Base-by-base conservation (phyloP, 2,329 filamentous ascomycete genomes). In the Fusarium pseudonygamai region DNA sequence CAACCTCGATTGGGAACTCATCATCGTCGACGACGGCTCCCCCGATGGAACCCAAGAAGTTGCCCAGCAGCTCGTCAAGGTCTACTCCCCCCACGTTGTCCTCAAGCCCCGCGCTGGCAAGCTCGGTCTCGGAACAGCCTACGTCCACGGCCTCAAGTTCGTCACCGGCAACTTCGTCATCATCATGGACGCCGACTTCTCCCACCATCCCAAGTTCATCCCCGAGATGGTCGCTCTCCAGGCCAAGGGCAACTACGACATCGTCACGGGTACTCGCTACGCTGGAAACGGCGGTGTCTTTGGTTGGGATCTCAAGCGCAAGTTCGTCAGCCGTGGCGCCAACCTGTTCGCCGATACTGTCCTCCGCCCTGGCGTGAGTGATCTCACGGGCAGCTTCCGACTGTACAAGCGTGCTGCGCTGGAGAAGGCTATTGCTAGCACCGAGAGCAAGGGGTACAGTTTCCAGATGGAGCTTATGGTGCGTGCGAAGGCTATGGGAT, bases 391-490 rank as follows among this genome's bases (percentile, higher is more conserved):
- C 55, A 96, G 93, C 82, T 99, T 98, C 85, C 87, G 96, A 72
- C 83, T 99, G 82, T 99, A 99, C 84, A 98, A 97, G 91, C 95
- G 93, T 85, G 86, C 87, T 68, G 94, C 97, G 71, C 84, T 99
- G 79, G 90, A 97, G 83, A 95, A 94, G 87, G 94, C 97, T 66
- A 98, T 99, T 78, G 87, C 88, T 79, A 94, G 89, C 83, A 98
- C 95, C 14, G 93, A 98, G 87, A 96, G 94, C 82, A 97, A 98
- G 86, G 96, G 96, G 6, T 99, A 98, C 83, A 96, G 93, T 45
- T 99, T 99, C 88, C 96, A 99, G 90, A 99, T 99, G 96, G 96
- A 98, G 88, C 93, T 99, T 91, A 98, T 98, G 92, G 96, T 98
- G 14, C 89, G 95, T 71, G 96, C 96, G 39, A 98, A 98, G 90